Evolutionary conservation across 495 filamentous ascomycete genomes (phyloP).

Genomic region (Letharia lupina): DNA sequence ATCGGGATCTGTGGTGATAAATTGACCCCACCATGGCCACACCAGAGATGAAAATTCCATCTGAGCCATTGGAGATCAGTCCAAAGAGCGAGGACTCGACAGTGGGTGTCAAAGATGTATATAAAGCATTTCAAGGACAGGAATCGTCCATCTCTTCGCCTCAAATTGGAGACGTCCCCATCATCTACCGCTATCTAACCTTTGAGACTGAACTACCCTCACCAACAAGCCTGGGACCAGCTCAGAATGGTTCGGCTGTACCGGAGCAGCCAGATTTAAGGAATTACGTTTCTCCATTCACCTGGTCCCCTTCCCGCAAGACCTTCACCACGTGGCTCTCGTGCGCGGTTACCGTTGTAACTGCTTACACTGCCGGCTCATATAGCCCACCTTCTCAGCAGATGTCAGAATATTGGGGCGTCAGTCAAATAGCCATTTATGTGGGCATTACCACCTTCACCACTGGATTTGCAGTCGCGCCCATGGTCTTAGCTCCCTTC

Average conservation of each 20-base stretch:
- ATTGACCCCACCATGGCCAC: conserved; percentile 7
- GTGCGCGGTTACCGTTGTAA: conserved; percentile 64
- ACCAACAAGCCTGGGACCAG: conserved; percentile 40
- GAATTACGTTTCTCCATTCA: conserved; percentile 60
- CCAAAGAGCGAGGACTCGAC: background rate
- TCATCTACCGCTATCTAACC: conserved; percentile 64
- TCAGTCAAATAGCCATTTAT: conserved; percentile 56
- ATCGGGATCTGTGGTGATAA: background rate
- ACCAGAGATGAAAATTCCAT: conserved; percentile 24
- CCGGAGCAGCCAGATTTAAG: conserved; percentile 55
- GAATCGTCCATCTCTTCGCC: conserved; percentile 14
- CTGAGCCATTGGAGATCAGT: background rate
- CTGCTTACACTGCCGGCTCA: conserved; percentile 75
- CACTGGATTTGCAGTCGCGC: conserved; percentile 71
- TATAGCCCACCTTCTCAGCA: conserved; percentile 60
- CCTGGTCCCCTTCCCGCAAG: conserved; percentile 64
- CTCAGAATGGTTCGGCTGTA: conserved; percentile 33
- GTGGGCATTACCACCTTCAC: conserved; percentile 81
- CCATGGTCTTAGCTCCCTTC: conserved; percentile 86
- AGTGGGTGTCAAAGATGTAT: background rate
- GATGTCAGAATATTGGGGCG: conserved; percentile 53
- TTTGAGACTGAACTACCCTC: conserved; percentile 59
- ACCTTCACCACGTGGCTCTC: conserved; percentile 64
- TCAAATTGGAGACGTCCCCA: conserved; percentile 24
- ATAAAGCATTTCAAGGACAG: background rate